A percentile compares a stretch with the other conserved stretches of the same genome.
These are phyloP conservation scores for Phialophora tarda DNA, from an alignment of 2,329 filamentous ascomycete genomes.

Conservation along the genomic window DNA sequence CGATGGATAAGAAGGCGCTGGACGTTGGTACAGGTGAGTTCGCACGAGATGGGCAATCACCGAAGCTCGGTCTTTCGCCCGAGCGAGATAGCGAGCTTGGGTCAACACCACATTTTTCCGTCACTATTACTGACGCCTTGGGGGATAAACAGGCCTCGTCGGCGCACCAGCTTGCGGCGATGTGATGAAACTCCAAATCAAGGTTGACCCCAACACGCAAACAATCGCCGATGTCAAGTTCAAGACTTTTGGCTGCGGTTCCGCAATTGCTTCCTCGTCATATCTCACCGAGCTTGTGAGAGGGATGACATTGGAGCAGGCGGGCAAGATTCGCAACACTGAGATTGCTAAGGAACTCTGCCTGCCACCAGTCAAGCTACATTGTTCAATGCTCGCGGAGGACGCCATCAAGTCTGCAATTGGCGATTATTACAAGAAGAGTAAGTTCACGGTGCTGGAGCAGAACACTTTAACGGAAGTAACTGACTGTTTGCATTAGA, in stretches of 20 bases:
- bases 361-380: constrained; percentile 83
- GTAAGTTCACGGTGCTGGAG: background rate
- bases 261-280: constrained; percentile 90
- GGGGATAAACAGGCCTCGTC: constrained; percentile 69
- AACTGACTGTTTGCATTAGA: constrained; percentile 64
- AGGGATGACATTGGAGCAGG: constrained; percentile 95
- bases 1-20: constrained; percentile 75
- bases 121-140: constrained; percentile 20
- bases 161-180: constrained; percentile 89
- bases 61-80: constrained; percentile 16
- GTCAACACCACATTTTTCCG: background rate
- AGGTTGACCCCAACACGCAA: constrained; percentile 84
- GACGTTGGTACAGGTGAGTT: constrained; percentile 73
- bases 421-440: constrained; percentile 85
- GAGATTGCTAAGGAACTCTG: constrained; percentile 98
- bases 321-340: constrained; percentile 89
- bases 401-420: constrained; percentile 93
- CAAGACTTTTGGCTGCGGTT: constrained; percentile 96
- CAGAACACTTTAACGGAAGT: background rate
- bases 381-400: constrained; percentile 91
- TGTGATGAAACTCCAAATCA: constrained; percentile 93
- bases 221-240: constrained; percentile 95
- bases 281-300: constrained; percentile 94
- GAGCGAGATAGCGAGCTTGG: constrained; percentile 23
- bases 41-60: background rate